phyloP scores from a whole-genome alignment of 768 basidiomycete genomes.

The Hericium rajendrae region DNA sequence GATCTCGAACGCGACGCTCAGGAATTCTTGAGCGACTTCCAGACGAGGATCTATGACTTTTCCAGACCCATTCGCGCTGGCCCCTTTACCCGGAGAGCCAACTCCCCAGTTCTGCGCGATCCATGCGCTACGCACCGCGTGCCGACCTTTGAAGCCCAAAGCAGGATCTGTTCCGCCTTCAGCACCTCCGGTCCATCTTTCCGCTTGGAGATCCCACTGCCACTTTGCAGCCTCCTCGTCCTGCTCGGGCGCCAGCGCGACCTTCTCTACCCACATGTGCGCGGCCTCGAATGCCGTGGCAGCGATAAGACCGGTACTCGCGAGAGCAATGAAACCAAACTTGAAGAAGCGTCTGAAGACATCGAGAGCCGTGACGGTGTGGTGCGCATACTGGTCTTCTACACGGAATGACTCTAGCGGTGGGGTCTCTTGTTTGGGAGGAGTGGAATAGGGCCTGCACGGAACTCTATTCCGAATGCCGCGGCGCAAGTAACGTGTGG shows the following conservation, averaged over 20 bases:
- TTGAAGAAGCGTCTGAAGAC: slow-evolving; percentile 39
- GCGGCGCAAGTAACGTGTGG: no score
- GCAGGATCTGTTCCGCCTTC: slow-evolving; percentile 62
- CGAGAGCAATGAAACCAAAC: slow-evolving; percentile 35
- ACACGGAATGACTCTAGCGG: slow-evolving; percentile 1
- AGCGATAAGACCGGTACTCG: slow-evolving; percentile 35
- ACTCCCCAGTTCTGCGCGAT: slow-evolving; percentile 59
- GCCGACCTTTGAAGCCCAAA: slow-evolving; percentile 51
- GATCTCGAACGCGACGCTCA: slow-evolving; percentile 38
- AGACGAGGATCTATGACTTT: slow-evolving; percentile 45
- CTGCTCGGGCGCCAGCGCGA: slow-evolving; percentile 35
- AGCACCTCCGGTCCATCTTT: slow-evolving; percentile 45
- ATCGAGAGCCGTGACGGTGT: slow-evolving; percentile 31
- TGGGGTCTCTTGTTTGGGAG: no score
- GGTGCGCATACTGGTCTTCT: slow-evolving; percentile 26
- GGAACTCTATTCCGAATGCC: no score
- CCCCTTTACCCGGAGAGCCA: slow-evolving; percentile 29
- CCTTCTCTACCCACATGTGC: slow-evolving; percentile 58
- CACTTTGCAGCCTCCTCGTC: slow-evolving; percentile 48
- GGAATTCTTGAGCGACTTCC: slow-evolving; percentile 42
- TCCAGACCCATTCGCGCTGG: slow-evolving; percentile 23
- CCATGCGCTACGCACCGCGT: slow-evolving; percentile 63
- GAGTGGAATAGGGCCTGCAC: no score
- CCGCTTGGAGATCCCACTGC: slow-evolving; percentile 60
- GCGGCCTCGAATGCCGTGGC: slow-evolving; percentile 41